Conservation (phyloP, 2,329 filamentous ascomycete genomes). For the Hirsutella minnesotensis region DNA sequence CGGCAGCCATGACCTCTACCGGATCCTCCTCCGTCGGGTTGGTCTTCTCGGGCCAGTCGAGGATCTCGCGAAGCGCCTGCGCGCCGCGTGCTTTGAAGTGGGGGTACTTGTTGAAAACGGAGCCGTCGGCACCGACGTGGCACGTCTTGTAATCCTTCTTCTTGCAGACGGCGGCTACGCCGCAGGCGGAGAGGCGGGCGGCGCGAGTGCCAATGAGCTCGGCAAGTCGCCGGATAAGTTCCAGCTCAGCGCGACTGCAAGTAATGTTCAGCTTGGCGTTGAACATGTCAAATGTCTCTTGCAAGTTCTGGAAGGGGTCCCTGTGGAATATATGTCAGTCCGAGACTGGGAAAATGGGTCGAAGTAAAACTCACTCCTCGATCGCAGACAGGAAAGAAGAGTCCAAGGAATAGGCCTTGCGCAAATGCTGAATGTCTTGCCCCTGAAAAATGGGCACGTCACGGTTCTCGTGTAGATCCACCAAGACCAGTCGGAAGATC, state of each 20-base stretch:
- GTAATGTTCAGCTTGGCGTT: constrained; percentile 60
- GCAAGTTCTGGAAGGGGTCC: constrained; percentile 90
- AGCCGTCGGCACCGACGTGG: constrained; percentile 94
- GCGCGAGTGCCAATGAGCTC: constrained; percentile 93
- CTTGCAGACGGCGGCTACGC: constrained; percentile 90
- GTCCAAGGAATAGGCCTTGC: constrained; percentile 81
- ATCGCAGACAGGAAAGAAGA: constrained; percentile 87
- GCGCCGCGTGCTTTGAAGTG: constrained; percentile 93
- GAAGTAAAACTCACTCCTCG: constrained; percentile 53
- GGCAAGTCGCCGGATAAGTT: constrained; percentile 77
- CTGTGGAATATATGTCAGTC: constrained; percentile 25
- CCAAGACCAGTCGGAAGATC: constrained; percentile 77
- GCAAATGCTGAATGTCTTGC: constrained; percentile 70
- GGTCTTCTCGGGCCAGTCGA: constrained; percentile 75
- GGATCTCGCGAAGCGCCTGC: constrained; percentile 80
- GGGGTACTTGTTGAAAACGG: constrained; percentile 98
- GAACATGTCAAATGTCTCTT: constrained; percentile 78
- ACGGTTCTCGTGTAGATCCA: constrained; percentile 74
- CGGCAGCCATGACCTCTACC: constrained; percentile 75
- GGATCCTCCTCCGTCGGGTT: constrained; percentile 67
- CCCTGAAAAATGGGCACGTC: constrained; percentile 66
- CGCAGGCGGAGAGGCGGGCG: constrained; percentile 84
- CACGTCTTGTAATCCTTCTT: constrained; percentile 84
- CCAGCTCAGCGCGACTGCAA: constrained; percentile 66
- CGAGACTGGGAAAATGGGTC: not conserved